Conservation (phyloP, 495 filamentous ascomycete genomes). For the Hypoxylon cercidicola region DNA sequence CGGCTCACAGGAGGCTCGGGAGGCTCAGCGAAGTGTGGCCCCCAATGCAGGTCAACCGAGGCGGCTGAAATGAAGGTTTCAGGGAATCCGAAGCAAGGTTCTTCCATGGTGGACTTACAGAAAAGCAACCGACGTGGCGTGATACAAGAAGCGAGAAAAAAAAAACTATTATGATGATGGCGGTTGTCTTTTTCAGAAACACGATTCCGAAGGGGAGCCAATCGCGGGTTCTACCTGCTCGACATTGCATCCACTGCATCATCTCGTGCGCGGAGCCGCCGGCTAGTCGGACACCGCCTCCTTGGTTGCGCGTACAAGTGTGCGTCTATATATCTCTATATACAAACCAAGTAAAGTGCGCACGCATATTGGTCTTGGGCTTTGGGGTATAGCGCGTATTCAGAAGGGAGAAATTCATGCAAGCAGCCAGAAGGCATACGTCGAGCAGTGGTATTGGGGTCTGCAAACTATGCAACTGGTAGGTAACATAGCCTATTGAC, state of each 20-base stretch:
- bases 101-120: conserved; percentile 27
- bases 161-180: not conserved
- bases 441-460: conserved; percentile 35
- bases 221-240: conserved; percentile 14
- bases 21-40: conserved; percentile 45
- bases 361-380: not conserved
- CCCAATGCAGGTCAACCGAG: conserved; percentile 44
- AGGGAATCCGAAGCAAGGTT: conserved; percentile 38
- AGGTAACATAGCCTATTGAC: conserved; percentile 28
- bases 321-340: conserved; percentile 5
- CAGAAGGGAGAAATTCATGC: conserved; percentile 21
- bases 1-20: conserved; percentile 40
- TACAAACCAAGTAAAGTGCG: not conserved
- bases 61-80: conserved; percentile 45
- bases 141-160: not conserved
- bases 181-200: conserved; percentile 16
- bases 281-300: conserved; percentile 35
- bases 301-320: conserved; percentile 30
- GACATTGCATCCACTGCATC: conserved; percentile 28
- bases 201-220: conserved; percentile 23
- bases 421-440: conserved; percentile 29
- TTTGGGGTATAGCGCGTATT: conserved; percentile 1
- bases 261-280: conserved; percentile 39
- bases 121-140: not conserved
- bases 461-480: conserved; percentile 31